phyloP scores from a whole-genome alignment of 257 asterid genomes.

The Cinchona pubescens region DNA sequence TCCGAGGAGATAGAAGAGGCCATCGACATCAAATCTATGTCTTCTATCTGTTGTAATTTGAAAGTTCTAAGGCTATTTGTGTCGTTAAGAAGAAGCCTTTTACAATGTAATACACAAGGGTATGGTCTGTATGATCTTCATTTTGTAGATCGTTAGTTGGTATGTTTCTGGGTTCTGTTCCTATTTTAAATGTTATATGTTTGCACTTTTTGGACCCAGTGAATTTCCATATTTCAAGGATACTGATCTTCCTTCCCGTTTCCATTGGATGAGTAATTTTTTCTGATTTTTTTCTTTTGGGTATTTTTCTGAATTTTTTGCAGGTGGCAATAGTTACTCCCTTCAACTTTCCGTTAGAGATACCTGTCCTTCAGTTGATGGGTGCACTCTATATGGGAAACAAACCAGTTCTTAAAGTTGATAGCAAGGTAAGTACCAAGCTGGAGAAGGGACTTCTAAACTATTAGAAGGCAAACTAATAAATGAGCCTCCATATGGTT shows the following conservation, averaged over 20 bases:
- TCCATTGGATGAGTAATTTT: neutral
- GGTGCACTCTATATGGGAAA: constrained; percentile 99
- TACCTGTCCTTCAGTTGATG: constrained; percentile 96
- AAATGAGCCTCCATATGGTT: neutral
- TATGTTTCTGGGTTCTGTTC: no score
- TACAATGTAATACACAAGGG: no score
- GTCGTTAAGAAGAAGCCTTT: neutral
- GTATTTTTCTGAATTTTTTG: constrained; percentile 1
- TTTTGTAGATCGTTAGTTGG: no score
- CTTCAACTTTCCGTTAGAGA: constrained; percentile 93
- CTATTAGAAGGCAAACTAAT: neutral
- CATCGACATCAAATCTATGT: neutral
- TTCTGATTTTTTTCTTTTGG: neutral
- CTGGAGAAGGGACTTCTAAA: neutral
- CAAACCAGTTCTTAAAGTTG: constrained; percentile 92
- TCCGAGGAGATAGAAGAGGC: neutral
- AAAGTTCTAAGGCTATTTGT: neutral
- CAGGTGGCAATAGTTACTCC: constrained; percentile 91
- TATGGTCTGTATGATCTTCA: no score
- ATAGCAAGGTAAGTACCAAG: constrained; percentile 67
- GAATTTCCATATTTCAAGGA: neutral
- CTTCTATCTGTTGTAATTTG: neutral
- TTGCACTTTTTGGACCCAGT: neutral
- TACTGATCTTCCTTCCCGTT: neutral
- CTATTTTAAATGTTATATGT: no score